Conservation (phyloP, 2,329 filamentous ascomycete genomes). For the Neofusicoccum sp. region DNA sequence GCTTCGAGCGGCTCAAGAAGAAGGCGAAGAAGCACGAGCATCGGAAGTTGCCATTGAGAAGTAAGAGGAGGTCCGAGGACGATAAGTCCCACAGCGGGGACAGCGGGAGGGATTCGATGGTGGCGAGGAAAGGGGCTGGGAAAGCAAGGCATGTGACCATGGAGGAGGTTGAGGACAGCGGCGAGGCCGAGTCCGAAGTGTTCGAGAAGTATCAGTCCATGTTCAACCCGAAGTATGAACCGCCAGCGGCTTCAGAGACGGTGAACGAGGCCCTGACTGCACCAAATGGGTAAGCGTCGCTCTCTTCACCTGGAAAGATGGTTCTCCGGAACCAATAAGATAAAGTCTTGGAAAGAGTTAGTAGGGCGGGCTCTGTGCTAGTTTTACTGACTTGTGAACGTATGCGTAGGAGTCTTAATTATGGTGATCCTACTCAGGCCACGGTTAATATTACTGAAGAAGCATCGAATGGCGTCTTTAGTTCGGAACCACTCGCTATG, state of each 20-base stretch:
- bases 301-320: too few species aligned
- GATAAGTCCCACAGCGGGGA: too few species aligned
- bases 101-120: too few species aligned
- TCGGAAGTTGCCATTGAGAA: neutral
- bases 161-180: neutral
- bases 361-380: too few species aligned
- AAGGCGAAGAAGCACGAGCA: neutral
- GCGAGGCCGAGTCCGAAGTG: neutral
- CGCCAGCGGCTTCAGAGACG: neutral
- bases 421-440: too few species aligned
- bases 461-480: neutral
- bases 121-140: neutral
- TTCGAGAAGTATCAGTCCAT: neutral
- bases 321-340: too few species aligned
- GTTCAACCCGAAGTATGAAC: neutral
- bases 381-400: too few species aligned
- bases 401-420: too few species aligned
- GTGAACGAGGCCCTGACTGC: neutral
- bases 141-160: neutral
- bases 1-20: neutral
- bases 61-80: neutral
- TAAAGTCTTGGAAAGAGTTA: too few species aligned
- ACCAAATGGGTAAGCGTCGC: too few species aligned
- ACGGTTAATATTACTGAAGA: neutral
- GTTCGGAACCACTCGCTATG: neutral